These are phyloP conservation scores for Blepharisma japonicum DNA, from an alignment of 73 alveolate species.

Conservation along the genomic window DNA sequence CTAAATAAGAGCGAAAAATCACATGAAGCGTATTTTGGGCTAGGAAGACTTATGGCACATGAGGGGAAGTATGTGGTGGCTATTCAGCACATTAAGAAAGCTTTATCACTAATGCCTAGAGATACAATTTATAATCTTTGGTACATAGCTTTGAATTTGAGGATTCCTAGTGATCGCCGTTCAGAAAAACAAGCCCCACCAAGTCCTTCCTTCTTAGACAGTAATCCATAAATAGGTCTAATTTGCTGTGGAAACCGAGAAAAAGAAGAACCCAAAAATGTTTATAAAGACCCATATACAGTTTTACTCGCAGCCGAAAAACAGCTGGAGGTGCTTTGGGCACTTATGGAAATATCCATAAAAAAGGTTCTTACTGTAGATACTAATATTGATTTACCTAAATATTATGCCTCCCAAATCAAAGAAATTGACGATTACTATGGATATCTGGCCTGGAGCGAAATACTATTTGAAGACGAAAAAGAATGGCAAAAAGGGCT, in stretches of 20 bases:
- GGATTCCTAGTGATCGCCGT: background rate
- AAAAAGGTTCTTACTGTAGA: background rate
- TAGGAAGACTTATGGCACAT: slow-evolving; percentile 42
- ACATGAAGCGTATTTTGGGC: slow-evolving; percentile 57
- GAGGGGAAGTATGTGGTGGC: slow-evolving; percentile 40
- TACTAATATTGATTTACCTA: slow-evolving; percentile 17
- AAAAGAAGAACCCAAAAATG: no score
- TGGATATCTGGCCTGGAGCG: slow-evolving; percentile 71
- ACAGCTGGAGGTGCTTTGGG: slow-evolving; percentile 6
- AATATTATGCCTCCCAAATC: slow-evolving; percentile 46
- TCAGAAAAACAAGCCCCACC: background rate
- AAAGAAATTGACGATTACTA: slow-evolving; percentile 33
- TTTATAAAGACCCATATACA: background rate
- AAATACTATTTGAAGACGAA: slow-evolving; percentile 30
- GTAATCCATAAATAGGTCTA: background rate
- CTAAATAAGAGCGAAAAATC: slow-evolving; percentile 13
- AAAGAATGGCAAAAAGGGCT: slow-evolving; percentile 36
- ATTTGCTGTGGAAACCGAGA: background rate
- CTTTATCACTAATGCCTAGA: slow-evolving; percentile 2
- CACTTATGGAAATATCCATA: background rate
- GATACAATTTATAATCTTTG: slow-evolving; percentile 40
- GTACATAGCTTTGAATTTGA: slow-evolving; percentile 33
- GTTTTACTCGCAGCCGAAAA: background rate
- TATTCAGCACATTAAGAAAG: slow-evolving; percentile 32
- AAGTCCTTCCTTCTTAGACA: background rate